Base-by-base conservation (phyloP, 768 basidiomycete species). In the Russula vinacea region DNA sequence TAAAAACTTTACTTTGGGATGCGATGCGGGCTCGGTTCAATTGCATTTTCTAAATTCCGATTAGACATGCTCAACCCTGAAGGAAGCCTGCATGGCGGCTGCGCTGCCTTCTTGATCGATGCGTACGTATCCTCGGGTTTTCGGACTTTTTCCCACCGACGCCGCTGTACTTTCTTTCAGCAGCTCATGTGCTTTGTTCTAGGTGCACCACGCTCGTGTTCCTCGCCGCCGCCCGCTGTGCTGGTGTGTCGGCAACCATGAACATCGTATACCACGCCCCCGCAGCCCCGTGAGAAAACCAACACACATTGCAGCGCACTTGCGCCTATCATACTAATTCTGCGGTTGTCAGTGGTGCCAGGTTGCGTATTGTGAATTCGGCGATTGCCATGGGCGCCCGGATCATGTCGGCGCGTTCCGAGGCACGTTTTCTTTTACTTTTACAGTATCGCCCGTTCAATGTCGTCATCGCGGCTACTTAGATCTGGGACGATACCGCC, bases 41-140 rank as follows among this genome's bases (percentile, higher is more conserved):
- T 29, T 29, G 29, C 29, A 9, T 40, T 40, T 40, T 40, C 5
- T 44, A 29, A 29, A 29, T 35, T 7, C 40, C 11, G 10, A 14
- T 44, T 32, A 73, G 72, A 73, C 54, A 73, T 73, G 72, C 56
- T 66, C n/a, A 73, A 73, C 54, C 65, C 62, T 24, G 64, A 47
- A 37, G 60, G 60, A 11, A 63, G 37, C 35, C 51, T 73, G 44
- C 72, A 73, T 13, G 72, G 72, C 8, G 72, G 63, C 37, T 73
- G 72, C 39, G 65, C 68, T 13, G 71, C 70, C 16, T 70, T 67
- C 40, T 51, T 73, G 19, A 64, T 73, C 19, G 72, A 73, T 42
- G 54, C 66, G 72, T 71, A 32, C 44, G 64, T 56, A 16, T 29
- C 17, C 42, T 64, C 29, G n/a, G n/a, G n/a, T n/a, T n/a, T n/a